Conservation (phyloP, 306 rosid species). For the Lathyrus sativus region DNA sequence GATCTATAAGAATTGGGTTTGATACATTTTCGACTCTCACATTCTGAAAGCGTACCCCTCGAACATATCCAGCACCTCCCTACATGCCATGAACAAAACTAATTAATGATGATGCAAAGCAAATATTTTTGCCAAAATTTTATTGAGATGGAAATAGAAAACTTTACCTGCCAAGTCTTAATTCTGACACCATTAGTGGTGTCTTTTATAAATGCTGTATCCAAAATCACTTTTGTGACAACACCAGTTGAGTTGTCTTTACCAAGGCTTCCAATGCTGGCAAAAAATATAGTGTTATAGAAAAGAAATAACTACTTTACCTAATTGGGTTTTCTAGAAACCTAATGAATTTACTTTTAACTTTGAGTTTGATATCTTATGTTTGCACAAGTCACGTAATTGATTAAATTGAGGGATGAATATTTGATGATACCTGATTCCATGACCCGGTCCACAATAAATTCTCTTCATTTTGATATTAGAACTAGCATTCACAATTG, state of each 20-base stretch:
- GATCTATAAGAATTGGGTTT: slow-evolving; percentile 91
- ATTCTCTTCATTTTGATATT: slow-evolving; percentile 90
- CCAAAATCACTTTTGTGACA: slow-evolving; percentile 84
- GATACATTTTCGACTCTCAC: slow-evolving; percentile 79
- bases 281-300: slow-evolving; percentile 23
- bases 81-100: slow-evolving; percentile 37
- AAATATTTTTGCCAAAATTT: neutral
- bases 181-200: slow-evolving; percentile 93
- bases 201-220: slow-evolving; percentile 71
- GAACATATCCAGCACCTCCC: slow-evolving; percentile 98
- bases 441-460: slow-evolving; percentile 96
- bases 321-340: slow-evolving; percentile 8
- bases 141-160: slow-evolving; percentile 19
- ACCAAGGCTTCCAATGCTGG: slow-evolving; percentile 98
- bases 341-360: neutral
- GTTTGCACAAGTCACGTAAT: slow-evolving; percentile 4
- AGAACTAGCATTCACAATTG: slow-evolving; percentile 93
- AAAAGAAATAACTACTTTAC: slow-evolving; percentile 26
- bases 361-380: slow-evolving; percentile 13
- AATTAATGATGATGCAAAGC: neutral
- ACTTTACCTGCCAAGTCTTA: slow-evolving; percentile 93
- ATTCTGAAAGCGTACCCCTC: slow-evolving; percentile 78
- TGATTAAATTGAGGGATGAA: slow-evolving; percentile 12
- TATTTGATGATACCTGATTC: slow-evolving; percentile 72
- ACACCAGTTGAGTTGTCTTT: slow-evolving; percentile 83